Evolutionary conservation across 805 yeast genomes (phyloP).

Genomic region (Kuraishia molischiana): DNA sequence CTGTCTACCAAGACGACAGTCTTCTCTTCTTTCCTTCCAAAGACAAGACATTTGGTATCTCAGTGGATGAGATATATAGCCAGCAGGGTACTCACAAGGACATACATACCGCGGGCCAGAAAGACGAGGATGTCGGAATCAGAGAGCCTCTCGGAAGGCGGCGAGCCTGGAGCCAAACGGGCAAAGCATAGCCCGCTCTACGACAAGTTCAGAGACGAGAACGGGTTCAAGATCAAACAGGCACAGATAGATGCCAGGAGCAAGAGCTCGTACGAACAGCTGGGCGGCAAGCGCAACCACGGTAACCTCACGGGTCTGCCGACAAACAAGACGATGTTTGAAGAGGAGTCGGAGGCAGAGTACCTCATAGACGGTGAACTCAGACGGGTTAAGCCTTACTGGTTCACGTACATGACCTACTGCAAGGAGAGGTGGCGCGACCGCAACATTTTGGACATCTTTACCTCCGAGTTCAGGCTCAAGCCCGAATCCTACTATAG

Average conservation of each 20-base stretch:
- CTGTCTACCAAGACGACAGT: too few relatives aligned
- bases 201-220: conserved; percentile 23
- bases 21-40: too few relatives aligned
- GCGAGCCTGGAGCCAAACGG: not conserved
- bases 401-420: conserved; percentile 80
- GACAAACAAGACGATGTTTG: conserved; percentile 25
- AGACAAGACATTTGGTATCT: too few relatives aligned
- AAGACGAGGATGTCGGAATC: not conserved
- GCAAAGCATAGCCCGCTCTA: not conserved
- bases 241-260: conserved; percentile 33
- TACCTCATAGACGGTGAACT: conserved; percentile 50
- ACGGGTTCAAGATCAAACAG: conserved; percentile 37
- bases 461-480: conserved; percentile 78
- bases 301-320: conserved; percentile 8
- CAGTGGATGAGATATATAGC: too few relatives aligned
- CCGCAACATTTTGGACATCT: conserved; percentile 70
- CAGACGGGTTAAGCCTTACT: conserved; percentile 76
- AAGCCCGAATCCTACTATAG: conserved; percentile 57
- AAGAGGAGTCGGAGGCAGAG: conserved; percentile 48
- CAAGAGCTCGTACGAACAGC: conserved; percentile 28
- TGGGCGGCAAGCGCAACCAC: conserved; percentile 22
- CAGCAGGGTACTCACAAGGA: too few relatives aligned
- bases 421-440: conserved; percentile 92
- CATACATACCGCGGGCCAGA: not conserved
- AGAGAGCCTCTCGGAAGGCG: not conserved